Evolutionary conservation across 495 filamentous ascomycete species (phyloP).

Genomic region (Penicillium dipodomyicola): DNA sequence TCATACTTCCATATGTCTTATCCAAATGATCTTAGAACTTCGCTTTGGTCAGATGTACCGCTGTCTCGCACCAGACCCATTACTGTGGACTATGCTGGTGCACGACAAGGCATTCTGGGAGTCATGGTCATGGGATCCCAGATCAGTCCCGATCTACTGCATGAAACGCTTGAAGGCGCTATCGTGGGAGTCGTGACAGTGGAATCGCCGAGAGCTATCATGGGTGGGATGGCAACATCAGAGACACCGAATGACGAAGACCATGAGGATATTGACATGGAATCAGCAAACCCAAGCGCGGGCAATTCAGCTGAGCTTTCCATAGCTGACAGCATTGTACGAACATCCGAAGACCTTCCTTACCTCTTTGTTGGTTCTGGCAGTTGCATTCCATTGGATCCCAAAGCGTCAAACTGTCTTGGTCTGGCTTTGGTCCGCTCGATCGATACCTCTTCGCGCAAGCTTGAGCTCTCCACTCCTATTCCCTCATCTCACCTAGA

Average conservation of each 20-base stretch:
- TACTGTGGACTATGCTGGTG: conserved; percentile 55
- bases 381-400: conserved; percentile 41
- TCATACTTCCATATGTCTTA: conserved; percentile 69
- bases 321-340: conserved; percentile 27
- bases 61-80: conserved; percentile 50
- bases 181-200: conserved; percentile 57
- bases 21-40: conserved; percentile 30
- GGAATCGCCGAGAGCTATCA: conserved; percentile 43
- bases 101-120: conserved; percentile 48
- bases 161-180: conserved; percentile 54
- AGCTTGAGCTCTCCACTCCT: conserved; percentile 49
- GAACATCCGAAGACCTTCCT: conserved; percentile 40
- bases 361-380: conserved; percentile 44
- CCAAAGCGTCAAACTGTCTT: conserved; percentile 43
- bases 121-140: conserved; percentile 53
- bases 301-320: conserved; percentile 3
- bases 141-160: conserved; percentile 45
- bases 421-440: conserved; percentile 53
- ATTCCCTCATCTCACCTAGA: conserved; percentile 37
- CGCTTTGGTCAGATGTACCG: conserved; percentile 49
- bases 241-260: conserved; percentile 11
- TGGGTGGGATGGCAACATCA: conserved; percentile 13
- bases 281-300: conserved; percentile 8
- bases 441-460: conserved; percentile 38
- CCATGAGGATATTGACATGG: conserved; percentile 29